These are phyloP conservation scores for Anacardium occidentale DNA, from an alignment of 345 rosid genomes.

Conservation along the genomic window DNA sequence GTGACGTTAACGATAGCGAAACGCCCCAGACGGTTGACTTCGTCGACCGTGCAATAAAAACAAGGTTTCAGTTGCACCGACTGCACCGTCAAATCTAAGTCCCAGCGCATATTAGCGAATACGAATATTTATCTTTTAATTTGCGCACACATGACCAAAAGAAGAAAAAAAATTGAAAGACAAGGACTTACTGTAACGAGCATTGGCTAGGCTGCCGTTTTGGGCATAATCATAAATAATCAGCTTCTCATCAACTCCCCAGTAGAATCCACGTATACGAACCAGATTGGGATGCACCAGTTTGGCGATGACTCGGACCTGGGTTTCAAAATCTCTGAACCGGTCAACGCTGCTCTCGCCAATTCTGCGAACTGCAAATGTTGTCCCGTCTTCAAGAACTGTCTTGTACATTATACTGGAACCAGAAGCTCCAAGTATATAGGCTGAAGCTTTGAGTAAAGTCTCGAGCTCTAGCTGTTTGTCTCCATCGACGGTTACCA, in stretches of 20 bases:
- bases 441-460: conserved; percentile 83
- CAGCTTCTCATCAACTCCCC: conserved; percentile 83
- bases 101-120: conserved; percentile 25
- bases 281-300: conserved; percentile 86
- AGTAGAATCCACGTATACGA: conserved; percentile 80
- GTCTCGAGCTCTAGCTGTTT: conserved; percentile 72
- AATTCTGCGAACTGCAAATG: conserved; percentile 82
- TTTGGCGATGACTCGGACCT: conserved; percentile 75
- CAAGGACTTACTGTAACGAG: conserved; percentile 76
- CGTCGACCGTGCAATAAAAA: conserved; percentile 54
- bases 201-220: conserved; percentile 81
- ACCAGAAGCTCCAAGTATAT: conserved; percentile 87
- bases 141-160: background rate
- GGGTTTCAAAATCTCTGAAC: conserved; percentile 80
- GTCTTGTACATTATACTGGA: conserved; percentile 93
- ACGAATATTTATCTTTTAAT: conserved; percentile 17
- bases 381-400: conserved; percentile 83
- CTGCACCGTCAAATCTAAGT: conserved; percentile 40
- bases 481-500: conserved; percentile 70
- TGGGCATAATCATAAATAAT: conserved; percentile 78
- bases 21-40: conserved; percentile 45
- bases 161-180: background rate
- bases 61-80: conserved; percentile 49
- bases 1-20: conserved; percentile 34
- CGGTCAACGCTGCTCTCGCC: conserved; percentile 73